phyloP scores from a whole-genome alignment of 1,139 yeast species.

The Pichia sp. region DNA sequence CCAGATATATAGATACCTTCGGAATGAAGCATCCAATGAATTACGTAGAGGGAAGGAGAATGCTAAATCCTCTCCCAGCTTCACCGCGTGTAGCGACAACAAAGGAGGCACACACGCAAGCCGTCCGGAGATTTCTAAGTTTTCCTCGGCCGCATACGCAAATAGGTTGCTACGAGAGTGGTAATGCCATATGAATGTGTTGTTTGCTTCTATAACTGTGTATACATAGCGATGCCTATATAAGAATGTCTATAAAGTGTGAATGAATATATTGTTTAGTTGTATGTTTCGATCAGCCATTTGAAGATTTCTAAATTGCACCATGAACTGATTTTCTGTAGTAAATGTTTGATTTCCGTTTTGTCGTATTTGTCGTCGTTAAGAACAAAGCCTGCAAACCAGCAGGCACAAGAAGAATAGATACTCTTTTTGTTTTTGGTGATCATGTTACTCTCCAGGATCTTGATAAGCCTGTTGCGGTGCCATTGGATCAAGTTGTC shows the following conservation, averaged over 20 bases:
- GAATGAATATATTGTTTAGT: neutral
- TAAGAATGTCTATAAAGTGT: neutral
- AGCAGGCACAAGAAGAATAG: conserved; percentile 11
- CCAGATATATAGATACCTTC: too few relatives aligned
- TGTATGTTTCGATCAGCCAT: conserved; percentile 8
- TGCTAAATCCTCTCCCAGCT: too few relatives aligned
- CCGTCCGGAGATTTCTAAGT: neutral
- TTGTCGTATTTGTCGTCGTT: conserved; percentile 25
- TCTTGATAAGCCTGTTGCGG: conserved; percentile 30
- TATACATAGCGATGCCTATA: neutral
- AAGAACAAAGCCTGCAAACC: conserved; percentile 14
- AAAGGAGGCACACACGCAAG: too few relatives aligned
- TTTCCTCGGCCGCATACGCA: neutral
- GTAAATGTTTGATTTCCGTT: conserved; percentile 31
- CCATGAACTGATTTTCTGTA: conserved; percentile 34
- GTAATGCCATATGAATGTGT: neutral
- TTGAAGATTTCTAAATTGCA: conserved; percentile 14
- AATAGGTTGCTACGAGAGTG: neutral
- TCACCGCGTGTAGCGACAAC: too few relatives aligned
- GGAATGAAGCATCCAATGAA: too few relatives aligned
- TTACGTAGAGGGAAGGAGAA: too few relatives aligned
- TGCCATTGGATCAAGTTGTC: conserved; percentile 37
- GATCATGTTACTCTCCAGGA: conserved; percentile 24
- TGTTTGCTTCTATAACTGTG: neutral
- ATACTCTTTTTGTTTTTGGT: conserved; percentile 15